Base-by-base conservation (phyloP, 768 basidiomycete genomes). In the Rhizopogon vesiculosus region DNA sequence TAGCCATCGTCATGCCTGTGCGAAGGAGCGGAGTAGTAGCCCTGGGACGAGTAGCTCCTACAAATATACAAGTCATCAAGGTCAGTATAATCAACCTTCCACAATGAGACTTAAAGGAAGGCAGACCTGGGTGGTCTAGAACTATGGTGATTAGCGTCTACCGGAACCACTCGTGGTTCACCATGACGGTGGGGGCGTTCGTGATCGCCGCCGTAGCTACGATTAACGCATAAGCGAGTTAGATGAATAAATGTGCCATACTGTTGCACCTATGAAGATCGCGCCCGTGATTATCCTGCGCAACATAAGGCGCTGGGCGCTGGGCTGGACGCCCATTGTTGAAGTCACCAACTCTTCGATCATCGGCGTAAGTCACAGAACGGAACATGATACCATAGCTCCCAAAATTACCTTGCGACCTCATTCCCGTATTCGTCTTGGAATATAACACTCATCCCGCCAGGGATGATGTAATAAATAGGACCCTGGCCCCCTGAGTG, bases 361-460 rank as follows among this genome's bases (percentile, higher is more conserved):
- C 35, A 6, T 38, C 19, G 22, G 35, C 31, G 35, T 35, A 38
- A 38, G 48, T 3, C 19, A 16, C 8, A 7, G 19, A 10, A 16
- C 8, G 22, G 15, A 49, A 38, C 1, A 22, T 22, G 7, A 35
- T 35, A 38, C 46, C 2, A 38, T 15, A 38, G 16, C 10, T 10
- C 44, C 33, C 45, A 38, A 44, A 40, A 63, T 53, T 69, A 83
- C 86, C 86, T 80, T 3, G 80, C 79, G 25, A 87, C 81, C 61
- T 84, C 84, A 53, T 81, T 78, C 19, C 86, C 86, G 18, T 75
- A 68, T 59, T 82, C 80, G 61, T 88, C 86, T 65, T 84, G 78
- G 61, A 89, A 87, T 45, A 88, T 77, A 5, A 88, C 82, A 56
- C 83, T 78, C 57, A 82, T 72, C 19, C 85, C 86, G 16, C 75